Evolutionary conservation across 805 yeast genomes (phyloP), one percentile per base, ranked within the genome.

Genomic region (Starmerella davenportii): DNA sequence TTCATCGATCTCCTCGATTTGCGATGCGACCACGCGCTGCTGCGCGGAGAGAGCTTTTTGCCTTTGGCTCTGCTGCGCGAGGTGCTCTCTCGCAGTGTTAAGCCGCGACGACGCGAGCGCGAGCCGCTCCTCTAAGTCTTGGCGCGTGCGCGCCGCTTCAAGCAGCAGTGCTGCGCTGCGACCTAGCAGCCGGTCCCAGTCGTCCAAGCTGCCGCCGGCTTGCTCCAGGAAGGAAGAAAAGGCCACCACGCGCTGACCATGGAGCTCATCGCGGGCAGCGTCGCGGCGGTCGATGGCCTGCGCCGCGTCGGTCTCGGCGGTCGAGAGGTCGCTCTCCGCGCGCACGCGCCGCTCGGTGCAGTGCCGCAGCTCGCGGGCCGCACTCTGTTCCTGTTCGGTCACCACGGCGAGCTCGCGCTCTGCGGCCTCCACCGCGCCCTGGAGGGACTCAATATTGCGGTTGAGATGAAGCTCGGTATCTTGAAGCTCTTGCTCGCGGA

Each of bases 61-160:
- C 2, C 44, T 34, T 35, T 45, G 42, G 24, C 38, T 33, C 17
- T 42, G 38, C n/a, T 49, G 51, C 4, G 33, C 42, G 46, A 38
- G 69, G 70, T 81, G 67, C 2, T 50, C 43, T 14, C 52, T 42
- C 1, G 77, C 74, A 15, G 74, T 76, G 1, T 53, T 56, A 3
- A 68, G 50, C 39, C 84, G 66, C 38, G 74, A 79, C 7, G 49
- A 55, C 52, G 80, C 93, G 54, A 80, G 79, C 9, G 62, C 61
- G 15, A 77, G 49, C 48, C 76, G 76, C 42, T 68, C 76, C 25
- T 72, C 64, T 31, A 80, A 56, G 5, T 71, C 66, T 14, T 75
- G 57, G 15, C 77, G 67, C 39, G 79, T 78, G 42, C 72, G 73
- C 30, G 70, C 61, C 41, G 69, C 69, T 44, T 72, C 72, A 1